Evolutionary conservation across 2,329 filamentous ascomycete species (phyloP).

Genomic region (Akanthomyces uredinophilus): DNA sequence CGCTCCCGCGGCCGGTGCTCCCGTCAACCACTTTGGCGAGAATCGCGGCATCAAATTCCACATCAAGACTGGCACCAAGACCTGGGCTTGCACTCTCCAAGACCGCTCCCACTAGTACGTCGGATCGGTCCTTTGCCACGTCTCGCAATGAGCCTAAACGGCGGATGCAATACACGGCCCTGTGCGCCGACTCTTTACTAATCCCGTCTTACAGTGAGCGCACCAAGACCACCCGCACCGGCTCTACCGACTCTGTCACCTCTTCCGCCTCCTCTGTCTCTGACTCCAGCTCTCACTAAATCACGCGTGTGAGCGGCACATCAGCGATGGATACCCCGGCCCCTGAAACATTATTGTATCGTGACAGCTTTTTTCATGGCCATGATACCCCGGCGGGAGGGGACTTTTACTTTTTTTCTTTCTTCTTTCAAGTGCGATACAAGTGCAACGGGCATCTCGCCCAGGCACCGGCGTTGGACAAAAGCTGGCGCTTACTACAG

Average conservation of each 20-base stretch:
- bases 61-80: slow-evolving; percentile 38
- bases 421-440: background rate
- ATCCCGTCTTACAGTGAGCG: slow-evolving; percentile 31
- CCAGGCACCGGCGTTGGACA: background rate
- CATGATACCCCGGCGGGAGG: background rate
- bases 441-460: background rate
- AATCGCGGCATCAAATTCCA: slow-evolving; percentile 41
- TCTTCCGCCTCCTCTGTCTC: slow-evolving; percentile 25
- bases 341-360: background rate
- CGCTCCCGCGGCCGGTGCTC: slow-evolving; percentile 19
- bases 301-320: background rate
- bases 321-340: background rate
- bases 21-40: slow-evolving; percentile 26
- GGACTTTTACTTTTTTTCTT: background rate
- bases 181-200: slow-evolving; percentile 13
- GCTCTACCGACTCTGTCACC: slow-evolving; percentile 31
- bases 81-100: slow-evolving; percentile 37
- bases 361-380: background rate
- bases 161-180: background rate
- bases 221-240: slow-evolving; percentile 32
- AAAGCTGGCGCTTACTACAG: slow-evolving; percentile 6
- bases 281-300: slow-evolving; percentile 8
- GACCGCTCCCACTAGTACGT: slow-evolving; percentile 42
- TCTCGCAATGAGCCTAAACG: background rate
- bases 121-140: background rate